Evolutionary conservation across 2,329 filamentous ascomycete genomes (phyloP).

Genomic region (Podosphaera xanthii): DNA sequence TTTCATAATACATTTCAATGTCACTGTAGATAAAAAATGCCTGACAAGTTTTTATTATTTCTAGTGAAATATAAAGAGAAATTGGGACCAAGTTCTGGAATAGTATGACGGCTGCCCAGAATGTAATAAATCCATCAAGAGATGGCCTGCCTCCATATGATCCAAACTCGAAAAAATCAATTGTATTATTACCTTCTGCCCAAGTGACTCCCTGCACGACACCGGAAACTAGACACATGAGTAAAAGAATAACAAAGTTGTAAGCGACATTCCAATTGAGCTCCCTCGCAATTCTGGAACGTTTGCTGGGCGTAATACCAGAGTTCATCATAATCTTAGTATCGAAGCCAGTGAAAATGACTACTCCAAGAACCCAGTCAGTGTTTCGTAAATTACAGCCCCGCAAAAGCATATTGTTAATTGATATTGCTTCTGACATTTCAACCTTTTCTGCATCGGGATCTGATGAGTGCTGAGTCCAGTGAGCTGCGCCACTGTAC

Average conservation of each 20-base stretch:
- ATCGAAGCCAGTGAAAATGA: constrained; percentile 84
- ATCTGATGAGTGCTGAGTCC: constrained; percentile 52
- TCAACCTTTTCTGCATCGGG: constrained; percentile 39
- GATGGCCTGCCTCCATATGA: constrained; percentile 53
- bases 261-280: constrained; percentile 95
- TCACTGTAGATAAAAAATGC: constrained; percentile 97
- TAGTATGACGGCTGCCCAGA: constrained; percentile 82
- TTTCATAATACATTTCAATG: constrained; percentile 89
- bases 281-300: constrained; percentile 71
- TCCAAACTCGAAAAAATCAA: constrained; percentile 65
- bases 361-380: constrained; percentile 82
- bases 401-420: constrained; percentile 86
- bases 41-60: constrained; percentile 82
- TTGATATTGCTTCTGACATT: constrained; percentile 81
- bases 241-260: constrained; percentile 76
- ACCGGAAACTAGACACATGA: constrained; percentile 72
- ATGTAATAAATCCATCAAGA: constrained; percentile 82
- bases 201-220: constrained; percentile 71
- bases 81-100: constrained; percentile 99
- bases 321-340: constrained; percentile 99
- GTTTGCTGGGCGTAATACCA: constrained; percentile 83
- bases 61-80: constrained; percentile 88
- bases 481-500: constrained; percentile 75
- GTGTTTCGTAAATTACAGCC: constrained; percentile 89
- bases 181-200: constrained; percentile 49